These are phyloP conservation scores for Linderniella brevidens DNA, from an alignment of 257 asterid genomes.

Conservation along the genomic window DNA sequence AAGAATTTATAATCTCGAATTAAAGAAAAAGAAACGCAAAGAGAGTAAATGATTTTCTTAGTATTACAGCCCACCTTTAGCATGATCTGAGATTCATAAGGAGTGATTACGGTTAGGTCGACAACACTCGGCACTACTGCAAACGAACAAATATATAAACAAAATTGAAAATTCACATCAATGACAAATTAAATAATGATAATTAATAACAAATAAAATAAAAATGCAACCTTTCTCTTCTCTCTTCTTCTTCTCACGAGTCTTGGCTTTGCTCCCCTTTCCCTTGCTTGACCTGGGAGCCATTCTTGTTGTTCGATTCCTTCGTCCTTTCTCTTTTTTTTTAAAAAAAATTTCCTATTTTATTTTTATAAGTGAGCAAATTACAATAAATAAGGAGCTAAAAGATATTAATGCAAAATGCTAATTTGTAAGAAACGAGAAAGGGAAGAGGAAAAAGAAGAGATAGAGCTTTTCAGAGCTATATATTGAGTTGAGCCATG, in stretches of 20 bases:
- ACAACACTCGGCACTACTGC: constrained; percentile 76
- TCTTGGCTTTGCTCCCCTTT: constrained; percentile 52
- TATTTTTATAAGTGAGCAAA: neutral
- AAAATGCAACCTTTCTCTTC: constrained; percentile 63
- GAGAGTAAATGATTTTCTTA: neutral
- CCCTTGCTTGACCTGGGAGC: constrained; percentile 89
- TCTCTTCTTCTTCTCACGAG: constrained; percentile 69
- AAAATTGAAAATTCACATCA: neutral
- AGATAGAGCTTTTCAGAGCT: neutral
- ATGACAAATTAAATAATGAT: neutral
- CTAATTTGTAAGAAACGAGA: too few species aligned
- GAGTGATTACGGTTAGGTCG: constrained; percentile 65
- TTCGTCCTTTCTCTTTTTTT: neutral
- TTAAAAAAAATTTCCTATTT: neutral
- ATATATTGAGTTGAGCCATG: neutral
- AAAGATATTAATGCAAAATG: too few species aligned
- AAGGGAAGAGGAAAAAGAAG: neutral
- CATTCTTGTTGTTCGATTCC: constrained; percentile 18
- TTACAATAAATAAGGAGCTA: too few species aligned
- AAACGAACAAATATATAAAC: neutral
- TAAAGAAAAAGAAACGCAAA: too few species aligned
- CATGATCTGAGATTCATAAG: constrained; percentile 65
- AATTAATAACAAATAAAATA: neutral
- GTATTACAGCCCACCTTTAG: constrained; percentile 44
- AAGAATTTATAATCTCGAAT: too few species aligned